phyloP scores from a whole-genome alignment of 306 rosid species.

The Myrica gale region DNA sequence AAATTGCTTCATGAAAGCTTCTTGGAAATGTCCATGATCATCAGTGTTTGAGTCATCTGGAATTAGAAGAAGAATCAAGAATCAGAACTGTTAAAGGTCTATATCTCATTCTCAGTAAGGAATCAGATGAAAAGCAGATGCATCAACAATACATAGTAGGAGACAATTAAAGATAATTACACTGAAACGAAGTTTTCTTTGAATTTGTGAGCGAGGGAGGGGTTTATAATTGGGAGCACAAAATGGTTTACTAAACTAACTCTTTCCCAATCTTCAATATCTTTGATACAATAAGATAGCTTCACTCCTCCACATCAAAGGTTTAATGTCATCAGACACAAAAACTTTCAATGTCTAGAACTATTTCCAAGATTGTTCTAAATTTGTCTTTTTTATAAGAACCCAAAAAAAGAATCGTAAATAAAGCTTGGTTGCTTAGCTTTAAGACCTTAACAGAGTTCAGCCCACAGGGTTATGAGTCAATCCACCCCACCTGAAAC shows the following conservation, averaged over 20 bases:
- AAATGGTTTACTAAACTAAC: constrained; percentile 15
- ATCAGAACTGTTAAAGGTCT: constrained; percentile 10
- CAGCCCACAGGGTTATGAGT: neutral
- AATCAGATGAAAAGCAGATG: constrained; percentile 4
- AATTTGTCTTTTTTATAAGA: neutral
- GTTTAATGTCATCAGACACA: neutral
- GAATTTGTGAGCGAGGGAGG: neutral
- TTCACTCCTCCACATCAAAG: neutral
- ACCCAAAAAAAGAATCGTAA: neutral
- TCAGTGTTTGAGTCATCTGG: constrained; percentile 71
- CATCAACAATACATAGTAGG: constrained; percentile 13
- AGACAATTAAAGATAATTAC: neutral
- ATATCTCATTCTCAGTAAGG: neutral
- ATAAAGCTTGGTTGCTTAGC: neutral
- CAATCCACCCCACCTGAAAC: neutral
- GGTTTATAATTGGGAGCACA: constrained; percentile 3
- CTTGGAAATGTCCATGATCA: constrained; percentile 55
- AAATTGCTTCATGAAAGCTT: constrained; percentile 52
- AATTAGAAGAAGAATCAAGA: constrained; percentile 28
- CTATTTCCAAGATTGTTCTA: neutral
- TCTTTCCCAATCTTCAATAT: constrained; percentile 2
- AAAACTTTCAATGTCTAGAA: neutral
- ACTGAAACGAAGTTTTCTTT: neutral
- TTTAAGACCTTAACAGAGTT: neutral
- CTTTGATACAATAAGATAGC: neutral